phyloP scores from a whole-genome alignment of 495 filamentous ascomycete genomes.

The Penicillium parvum region DNA sequence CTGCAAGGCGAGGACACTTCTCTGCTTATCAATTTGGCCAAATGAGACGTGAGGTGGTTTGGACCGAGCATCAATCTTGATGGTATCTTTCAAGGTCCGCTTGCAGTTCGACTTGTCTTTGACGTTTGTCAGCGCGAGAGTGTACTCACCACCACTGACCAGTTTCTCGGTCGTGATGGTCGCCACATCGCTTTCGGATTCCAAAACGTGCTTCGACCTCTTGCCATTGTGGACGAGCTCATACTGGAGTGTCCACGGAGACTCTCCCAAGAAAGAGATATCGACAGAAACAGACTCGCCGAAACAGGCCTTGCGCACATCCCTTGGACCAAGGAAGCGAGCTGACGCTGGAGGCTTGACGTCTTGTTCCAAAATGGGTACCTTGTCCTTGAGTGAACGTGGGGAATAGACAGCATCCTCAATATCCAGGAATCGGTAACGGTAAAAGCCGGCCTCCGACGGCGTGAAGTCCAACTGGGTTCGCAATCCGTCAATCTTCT shows the following conservation, averaged over 20 bases:
- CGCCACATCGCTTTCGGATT: conserved; percentile 54
- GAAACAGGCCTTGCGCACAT: conserved; percentile 64
- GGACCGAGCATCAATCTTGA: conserved; percentile 77
- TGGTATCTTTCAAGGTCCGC: conserved; percentile 71
- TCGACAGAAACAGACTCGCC: conserved; percentile 71
- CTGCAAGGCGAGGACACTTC: conserved; percentile 68
- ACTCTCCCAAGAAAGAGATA: conserved; percentile 71
- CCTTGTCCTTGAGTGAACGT: conserved; percentile 46
- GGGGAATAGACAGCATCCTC: conserved; percentile 72
- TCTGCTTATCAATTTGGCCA: conserved; percentile 73
- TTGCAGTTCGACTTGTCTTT: conserved; percentile 85
- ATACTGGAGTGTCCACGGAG: conserved; percentile 86
- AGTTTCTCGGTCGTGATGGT: conserved; percentile 72
- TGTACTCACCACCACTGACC: conserved; percentile 79
- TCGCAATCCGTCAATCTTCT: conserved; percentile 60
- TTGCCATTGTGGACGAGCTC: conserved; percentile 90
- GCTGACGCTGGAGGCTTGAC: conserved; percentile 90
- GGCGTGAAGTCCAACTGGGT: conserved; percentile 84
- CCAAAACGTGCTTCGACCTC: conserved; percentile 61
- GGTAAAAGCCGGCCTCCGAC: conserved; percentile 72
- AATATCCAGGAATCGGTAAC: conserved; percentile 76
- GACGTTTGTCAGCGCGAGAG: conserved; percentile 72
- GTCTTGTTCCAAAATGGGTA: conserved; percentile 69
- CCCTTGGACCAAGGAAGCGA: conserved; percentile 53
- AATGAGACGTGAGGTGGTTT: conserved; percentile 83